These are phyloP conservation scores for Penicillium malachiteum DNA, from an alignment of 495 filamentous ascomycete species.

Conservation along the genomic window DNA sequence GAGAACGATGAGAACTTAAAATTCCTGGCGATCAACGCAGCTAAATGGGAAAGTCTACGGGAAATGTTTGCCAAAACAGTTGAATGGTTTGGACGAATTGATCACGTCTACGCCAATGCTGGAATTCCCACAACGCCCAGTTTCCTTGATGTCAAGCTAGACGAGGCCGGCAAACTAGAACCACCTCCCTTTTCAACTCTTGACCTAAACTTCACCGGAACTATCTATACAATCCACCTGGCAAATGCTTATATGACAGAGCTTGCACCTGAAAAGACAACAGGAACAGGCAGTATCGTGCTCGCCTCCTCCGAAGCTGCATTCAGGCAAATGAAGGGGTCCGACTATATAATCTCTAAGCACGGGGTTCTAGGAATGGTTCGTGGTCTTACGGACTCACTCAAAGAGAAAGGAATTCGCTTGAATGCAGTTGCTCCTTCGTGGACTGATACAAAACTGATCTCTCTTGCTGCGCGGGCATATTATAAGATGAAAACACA, in stretches of 20 bases:
- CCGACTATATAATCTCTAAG: constrained; percentile 40
- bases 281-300: constrained; percentile 34
- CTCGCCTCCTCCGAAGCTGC: constrained; percentile 40
- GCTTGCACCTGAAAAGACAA: constrained; percentile 11
- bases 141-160: constrained; percentile 40
- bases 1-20: constrained; percentile 18
- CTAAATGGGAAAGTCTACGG: constrained; percentile 39
- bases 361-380: constrained; percentile 40
- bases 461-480: constrained; percentile 20
- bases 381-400: constrained; percentile 24
- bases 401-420: constrained; percentile 20
- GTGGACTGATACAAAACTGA: constrained; percentile 39
- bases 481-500: constrained; percentile 28
- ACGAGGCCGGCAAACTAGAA: constrained; percentile 38
- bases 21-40: constrained; percentile 40
- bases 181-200: constrained; percentile 40
- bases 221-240: constrained; percentile 40
- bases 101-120: constrained; percentile 53
- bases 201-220: constrained; percentile 44
- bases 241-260: constrained; percentile 37
- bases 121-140: constrained; percentile 39
- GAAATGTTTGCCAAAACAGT: constrained; percentile 39
- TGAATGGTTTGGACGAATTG: constrained; percentile 41
- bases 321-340: constrained; percentile 34
- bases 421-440: constrained; percentile 44